Evolutionary conservation across 805 yeast genomes (phyloP).

Genomic region (Hanseniaspora thailandica): DNA sequence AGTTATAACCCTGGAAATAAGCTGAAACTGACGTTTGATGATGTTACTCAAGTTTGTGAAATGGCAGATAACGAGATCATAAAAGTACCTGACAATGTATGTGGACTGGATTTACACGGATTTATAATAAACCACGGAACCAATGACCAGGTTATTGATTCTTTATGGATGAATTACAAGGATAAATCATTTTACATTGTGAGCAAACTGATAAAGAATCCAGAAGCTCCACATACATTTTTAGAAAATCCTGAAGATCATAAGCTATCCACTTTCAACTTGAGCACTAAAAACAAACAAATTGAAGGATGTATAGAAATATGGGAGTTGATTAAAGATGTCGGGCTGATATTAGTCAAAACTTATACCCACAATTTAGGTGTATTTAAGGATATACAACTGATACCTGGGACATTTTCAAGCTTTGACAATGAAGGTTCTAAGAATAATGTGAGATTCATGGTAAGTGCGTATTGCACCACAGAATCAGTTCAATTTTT

Average conservation of each 20-base stretch:
- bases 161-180: background rate
- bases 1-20: background rate
- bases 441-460: background rate
- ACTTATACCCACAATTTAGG: background rate
- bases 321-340: slow-evolving; percentile 4
- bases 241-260: background rate
- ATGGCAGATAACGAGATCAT: background rate
- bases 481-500: background rate
- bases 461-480: background rate
- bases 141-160: background rate
- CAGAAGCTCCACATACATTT: background rate
- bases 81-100: background rate
- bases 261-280: background rate
- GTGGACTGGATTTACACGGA: background rate
- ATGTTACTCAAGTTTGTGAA: background rate
- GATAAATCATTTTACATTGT: slow-evolving; percentile 2
- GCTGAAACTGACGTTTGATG: background rate
- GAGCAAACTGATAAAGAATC: background rate
- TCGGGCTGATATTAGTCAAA: slow-evolving; percentile 1
- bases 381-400: background rate
- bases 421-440: background rate
- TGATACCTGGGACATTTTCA: background rate
- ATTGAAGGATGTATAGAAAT: background rate
- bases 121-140: slow-evolving; percentile 2
- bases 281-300: background rate